These are phyloP conservation scores for Pezicula neosporulosa DNA, from an alignment of 2,329 filamentous ascomycete species.

Conservation along the genomic window DNA sequence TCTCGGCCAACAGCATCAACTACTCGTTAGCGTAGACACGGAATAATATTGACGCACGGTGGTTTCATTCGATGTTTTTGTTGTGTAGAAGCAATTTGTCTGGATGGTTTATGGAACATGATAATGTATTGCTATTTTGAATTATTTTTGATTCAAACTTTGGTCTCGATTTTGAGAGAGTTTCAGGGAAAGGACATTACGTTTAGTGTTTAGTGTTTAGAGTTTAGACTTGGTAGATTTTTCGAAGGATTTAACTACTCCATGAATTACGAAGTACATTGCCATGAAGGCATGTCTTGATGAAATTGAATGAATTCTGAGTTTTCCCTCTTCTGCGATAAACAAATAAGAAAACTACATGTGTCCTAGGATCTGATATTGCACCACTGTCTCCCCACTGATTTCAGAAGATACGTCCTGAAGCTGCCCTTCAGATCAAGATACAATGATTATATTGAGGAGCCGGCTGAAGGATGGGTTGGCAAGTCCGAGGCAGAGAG, in stretches of 20 bases:
- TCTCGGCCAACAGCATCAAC: too few species aligned
- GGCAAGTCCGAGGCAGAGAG: too few species aligned
- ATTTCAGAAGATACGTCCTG: too few species aligned
- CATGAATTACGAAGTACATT: neutral
- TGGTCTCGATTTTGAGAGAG: neutral
- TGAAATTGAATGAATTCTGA: neutral
- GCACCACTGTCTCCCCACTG: too few species aligned
- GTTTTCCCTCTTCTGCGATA: neutral
- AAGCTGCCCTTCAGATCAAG: too few species aligned
- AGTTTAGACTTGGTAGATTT: neutral
- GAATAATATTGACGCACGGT: too few species aligned
- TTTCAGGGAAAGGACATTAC: neutral
- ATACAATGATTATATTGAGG: too few species aligned
- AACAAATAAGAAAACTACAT: neutral
- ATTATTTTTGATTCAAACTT: too few species aligned
- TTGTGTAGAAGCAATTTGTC: neutral
- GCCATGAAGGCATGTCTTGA: neutral
- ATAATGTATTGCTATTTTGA: too few species aligned
- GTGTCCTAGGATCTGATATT: neutral
- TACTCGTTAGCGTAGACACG: too few species aligned
- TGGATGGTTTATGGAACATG: too few species aligned
- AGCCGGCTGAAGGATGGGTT: too few species aligned
- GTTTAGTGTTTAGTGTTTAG: neutral
- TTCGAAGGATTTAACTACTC: neutral
- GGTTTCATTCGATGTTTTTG: neutral